Conservation (phyloP, 169 alveolate genomes). For the Eimeria falciformis region DNA sequence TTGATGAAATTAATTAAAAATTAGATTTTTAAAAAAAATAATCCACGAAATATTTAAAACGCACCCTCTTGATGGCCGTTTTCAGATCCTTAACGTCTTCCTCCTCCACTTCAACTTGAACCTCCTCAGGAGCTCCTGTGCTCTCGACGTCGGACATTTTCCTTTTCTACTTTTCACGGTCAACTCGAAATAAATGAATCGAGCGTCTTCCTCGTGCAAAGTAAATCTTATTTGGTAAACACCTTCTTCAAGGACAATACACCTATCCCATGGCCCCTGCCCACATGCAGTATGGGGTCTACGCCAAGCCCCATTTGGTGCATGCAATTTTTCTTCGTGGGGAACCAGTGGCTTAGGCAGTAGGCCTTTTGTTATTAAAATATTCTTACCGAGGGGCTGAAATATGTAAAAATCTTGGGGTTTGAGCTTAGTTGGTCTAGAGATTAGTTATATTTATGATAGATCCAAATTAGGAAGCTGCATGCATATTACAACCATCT, state of each 20-base stretch:
- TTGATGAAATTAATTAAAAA: too few relatives aligned
- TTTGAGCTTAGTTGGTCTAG: too few relatives aligned
- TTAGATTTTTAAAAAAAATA: too few relatives aligned
- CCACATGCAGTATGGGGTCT: not conserved
- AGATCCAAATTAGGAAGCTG: too few relatives aligned
- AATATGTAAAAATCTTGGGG: too few relatives aligned
- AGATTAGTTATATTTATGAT: too few relatives aligned
- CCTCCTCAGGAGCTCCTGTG: constrained; percentile 64
- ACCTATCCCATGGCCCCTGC: not conserved
- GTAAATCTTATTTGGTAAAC: not conserved
- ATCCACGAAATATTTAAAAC: too few relatives aligned
- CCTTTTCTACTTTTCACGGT: constrained; percentile 35
- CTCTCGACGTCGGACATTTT: constrained; percentile 74
- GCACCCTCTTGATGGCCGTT: constrained; percentile 75
- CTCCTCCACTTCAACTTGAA: constrained; percentile 63
- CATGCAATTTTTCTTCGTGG: not conserved
- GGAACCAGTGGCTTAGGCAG: too few relatives aligned
- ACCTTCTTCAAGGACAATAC: too few relatives aligned
- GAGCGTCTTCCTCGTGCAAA: constrained; percentile 63
- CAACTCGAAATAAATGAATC: constrained; percentile 11
- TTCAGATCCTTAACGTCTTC: constrained; percentile 76
- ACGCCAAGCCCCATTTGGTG: not conserved
- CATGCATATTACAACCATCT: too few relatives aligned
- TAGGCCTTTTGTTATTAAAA: too few relatives aligned
- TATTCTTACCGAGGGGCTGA: too few relatives aligned